Evolutionary conservation across 768 basidiomycete genomes (phyloP), one percentile per base, ranked within the genome.

Genomic region (Rhodotorula babjevae): DNA sequence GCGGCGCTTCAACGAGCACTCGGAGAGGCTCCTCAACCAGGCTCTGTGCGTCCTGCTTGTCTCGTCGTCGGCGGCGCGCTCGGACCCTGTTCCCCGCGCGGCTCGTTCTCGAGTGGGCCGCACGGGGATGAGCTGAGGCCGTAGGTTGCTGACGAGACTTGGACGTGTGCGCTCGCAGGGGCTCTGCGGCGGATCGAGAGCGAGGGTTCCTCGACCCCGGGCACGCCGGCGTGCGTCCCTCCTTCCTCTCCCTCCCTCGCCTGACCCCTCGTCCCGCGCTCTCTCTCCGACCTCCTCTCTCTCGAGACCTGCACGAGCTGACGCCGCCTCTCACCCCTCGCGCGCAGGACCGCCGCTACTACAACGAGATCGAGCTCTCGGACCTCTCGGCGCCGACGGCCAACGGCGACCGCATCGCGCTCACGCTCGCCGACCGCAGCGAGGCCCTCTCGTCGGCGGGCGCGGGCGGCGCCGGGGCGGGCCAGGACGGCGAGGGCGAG

Each of bases 1-100:
- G 75, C 86, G 95, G 61, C 91, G 94, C 79, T 98, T 99, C 82
- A 99, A 98, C 78, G 93, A 97, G 78, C 96, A 99, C 80, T 96
- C 93, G 1, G 92, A 95, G 76, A 83, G 93, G 75, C 83, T 97
- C 18, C 83, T 98, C 23, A 89, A 90, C 69, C 88, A 91, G 71
- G 64, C 77, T 31, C 42, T 80, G 78, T 73, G 63, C 52, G 80
- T 77, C 46, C 15, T 8, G 2, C 53, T 11, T 29, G 31, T 27
- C 50, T 52, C 25, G 8, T 52, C 12, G 23, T 25, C 6, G 23
- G 44, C 14, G 6, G 5, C 18, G 12, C 44, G 8, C 44, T 46
- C 44, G 3, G 49, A 19, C 3, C 19, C 19, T 1, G 19, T 36
- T 5, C 36, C 36, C 9, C 36, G 36, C 9, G 36, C 36, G 36